Percentiles rank a stretch among this genome's conserved stretches.
phyloP scores from a whole-genome alignment of 2,329 filamentous ascomycete genomes.

The Zasmidium angulare region DNA sequence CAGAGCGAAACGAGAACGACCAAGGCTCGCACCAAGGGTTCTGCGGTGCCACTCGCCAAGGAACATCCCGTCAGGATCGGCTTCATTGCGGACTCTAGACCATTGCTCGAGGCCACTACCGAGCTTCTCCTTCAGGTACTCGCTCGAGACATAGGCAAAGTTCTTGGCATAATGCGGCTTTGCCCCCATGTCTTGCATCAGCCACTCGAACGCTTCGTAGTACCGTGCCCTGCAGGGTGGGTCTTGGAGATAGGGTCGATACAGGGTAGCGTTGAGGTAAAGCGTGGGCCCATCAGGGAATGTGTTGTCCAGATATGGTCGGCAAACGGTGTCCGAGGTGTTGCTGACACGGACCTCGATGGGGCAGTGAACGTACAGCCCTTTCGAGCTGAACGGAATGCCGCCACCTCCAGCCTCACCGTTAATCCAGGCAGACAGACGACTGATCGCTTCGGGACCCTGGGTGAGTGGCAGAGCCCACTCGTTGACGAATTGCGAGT shows the following conservation, averaged over 20 bases:
- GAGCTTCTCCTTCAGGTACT: constrained; percentile 68
- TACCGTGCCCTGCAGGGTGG: constrained; percentile 75
- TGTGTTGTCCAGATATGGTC: constrained; percentile 73
- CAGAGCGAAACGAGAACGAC: constrained; percentile 35
- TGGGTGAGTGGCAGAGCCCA: constrained; percentile 88
- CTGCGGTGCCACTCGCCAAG: constrained; percentile 85
- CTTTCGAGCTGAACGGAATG: constrained; percentile 79
- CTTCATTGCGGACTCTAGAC: constrained; percentile 65
- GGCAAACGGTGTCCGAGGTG: constrained; percentile 51
- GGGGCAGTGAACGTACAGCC: constrained; percentile 82
- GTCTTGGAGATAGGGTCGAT: constrained; percentile 75
- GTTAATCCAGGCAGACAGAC: constrained; percentile 84
- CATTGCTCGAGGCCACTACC: constrained; percentile 66
- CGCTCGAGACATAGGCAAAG: constrained; percentile 61
- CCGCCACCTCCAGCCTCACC: constrained; percentile 65
- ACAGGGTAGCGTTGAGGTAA: constrained; percentile 88
- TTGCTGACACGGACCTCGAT: constrained; percentile 87
- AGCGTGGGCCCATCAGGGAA: constrained; percentile 68
- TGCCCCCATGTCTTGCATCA: constrained; percentile 82
- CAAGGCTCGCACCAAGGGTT: constrained; percentile 52
- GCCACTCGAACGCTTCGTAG: constrained; percentile 86
- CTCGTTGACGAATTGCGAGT: constrained; percentile 98
- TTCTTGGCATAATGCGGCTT: constrained; percentile 94
- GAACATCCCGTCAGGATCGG: constrained; percentile 83
- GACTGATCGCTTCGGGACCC: constrained; percentile 80